Conservation (phyloP, 2,329 filamentous ascomycete species). For the Beauveria medogensis region DNA sequence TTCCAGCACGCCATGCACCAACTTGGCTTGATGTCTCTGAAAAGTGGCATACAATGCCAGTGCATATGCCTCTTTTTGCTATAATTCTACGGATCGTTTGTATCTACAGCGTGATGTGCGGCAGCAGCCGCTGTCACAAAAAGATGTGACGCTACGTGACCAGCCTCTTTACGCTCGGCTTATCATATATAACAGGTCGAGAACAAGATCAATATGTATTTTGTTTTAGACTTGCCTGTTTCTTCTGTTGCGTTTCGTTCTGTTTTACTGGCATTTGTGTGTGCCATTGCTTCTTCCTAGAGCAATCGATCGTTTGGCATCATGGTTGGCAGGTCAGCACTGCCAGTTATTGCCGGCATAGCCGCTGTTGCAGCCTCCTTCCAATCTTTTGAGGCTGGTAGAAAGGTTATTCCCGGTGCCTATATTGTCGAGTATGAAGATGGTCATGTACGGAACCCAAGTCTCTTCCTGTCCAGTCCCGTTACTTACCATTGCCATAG, state of each 20-base stretch:
- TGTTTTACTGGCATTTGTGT: not conserved
- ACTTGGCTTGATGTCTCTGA: not conserved
- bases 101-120: not conserved
- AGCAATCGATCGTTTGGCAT: not conserved
- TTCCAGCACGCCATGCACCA: not conserved
- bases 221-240: no score
- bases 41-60: not conserved
- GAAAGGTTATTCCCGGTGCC: not conserved
- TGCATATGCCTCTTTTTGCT: not conserved
- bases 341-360: not conserved
- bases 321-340: not conserved
- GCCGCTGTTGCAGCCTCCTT: not conserved
- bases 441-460: not conserved
- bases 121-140: no score
- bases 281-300: not conserved
- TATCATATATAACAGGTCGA: not conserved
- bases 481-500: not conserved
- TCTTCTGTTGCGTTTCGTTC: no score
- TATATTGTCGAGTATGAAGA: constrained; percentile 1
- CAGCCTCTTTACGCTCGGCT: not conserved
- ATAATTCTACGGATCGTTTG: not conserved
- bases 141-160: no score
- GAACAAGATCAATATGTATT: no score
- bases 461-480: not conserved
- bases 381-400: not conserved